Evolutionary conservation across 164 flowering plant genomes (phyloP).

Genomic region (Houttuynia cordata): DNA sequence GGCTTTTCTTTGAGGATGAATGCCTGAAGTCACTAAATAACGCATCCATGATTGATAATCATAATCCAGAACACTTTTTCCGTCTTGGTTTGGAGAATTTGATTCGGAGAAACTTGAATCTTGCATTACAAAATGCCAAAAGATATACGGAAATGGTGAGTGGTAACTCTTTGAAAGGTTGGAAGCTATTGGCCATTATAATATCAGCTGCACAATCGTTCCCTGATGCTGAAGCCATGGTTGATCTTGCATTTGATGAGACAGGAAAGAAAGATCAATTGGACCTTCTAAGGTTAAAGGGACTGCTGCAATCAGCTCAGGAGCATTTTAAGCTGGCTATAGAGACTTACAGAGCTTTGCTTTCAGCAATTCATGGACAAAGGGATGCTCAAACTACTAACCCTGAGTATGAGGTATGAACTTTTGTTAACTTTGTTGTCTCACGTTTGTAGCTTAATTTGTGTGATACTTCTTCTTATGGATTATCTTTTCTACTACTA

Average conservation of each 20-base stretch:
- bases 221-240: constrained; percentile 66
- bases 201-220: constrained; percentile 69
- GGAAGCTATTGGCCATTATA: constrained; percentile 62
- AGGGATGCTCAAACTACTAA: constrained; percentile 23
- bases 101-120: constrained; percentile 54
- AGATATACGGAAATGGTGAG: constrained; percentile 32
- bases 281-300: constrained; percentile 70
- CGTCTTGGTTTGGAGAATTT: constrained; percentile 69
- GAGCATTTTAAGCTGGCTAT: constrained; percentile 78
- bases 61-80: constrained; percentile 50
- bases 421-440: background rate
- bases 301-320: constrained; percentile 66
- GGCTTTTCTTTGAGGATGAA: constrained; percentile 37
- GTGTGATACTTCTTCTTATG: background rate
- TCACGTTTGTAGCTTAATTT: background rate
- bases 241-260: constrained; percentile 81
- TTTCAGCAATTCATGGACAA: constrained; percentile 56
- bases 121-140: constrained; percentile 53
- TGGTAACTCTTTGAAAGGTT: constrained; percentile 55
- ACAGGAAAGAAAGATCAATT: constrained; percentile 42
- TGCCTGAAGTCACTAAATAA: constrained; percentile 39
- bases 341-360: constrained; percentile 60
- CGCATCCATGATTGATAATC: constrained; percentile 29
- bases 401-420: constrained; percentile 30
- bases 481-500: constrained; percentile 12